Evolutionary conservation across 2,329 filamentous ascomycete genomes (phyloP).

Genomic region (Colletotrichum limetticola): DNA sequence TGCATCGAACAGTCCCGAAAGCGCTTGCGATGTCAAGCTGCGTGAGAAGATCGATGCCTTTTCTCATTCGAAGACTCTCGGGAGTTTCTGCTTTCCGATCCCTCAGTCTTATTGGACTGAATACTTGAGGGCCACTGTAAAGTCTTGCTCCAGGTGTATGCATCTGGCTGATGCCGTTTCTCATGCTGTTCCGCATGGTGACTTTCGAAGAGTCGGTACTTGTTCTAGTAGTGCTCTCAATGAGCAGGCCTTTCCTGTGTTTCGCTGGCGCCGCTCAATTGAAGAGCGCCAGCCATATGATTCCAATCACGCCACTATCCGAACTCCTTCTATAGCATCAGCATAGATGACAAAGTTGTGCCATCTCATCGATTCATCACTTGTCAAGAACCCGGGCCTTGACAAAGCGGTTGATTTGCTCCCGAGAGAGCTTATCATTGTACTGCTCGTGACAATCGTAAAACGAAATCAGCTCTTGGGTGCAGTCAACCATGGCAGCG

Average conservation of each 20-base stretch:
- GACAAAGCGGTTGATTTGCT: slow-evolving; percentile 69
- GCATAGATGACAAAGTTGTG: not conserved
- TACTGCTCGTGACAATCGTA: slow-evolving; percentile 78
- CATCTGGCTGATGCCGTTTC: not conserved
- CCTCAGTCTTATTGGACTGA: not conserved
- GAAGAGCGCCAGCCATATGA: not conserved
- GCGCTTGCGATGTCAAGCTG: not conserved
- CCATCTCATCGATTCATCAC: slow-evolving; percentile 39
- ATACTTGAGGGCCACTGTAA: not conserved
- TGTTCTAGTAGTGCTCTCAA: not conserved
- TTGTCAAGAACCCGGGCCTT: slow-evolving; percentile 68
- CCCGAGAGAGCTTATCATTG: slow-evolving; percentile 67
- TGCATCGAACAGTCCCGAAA: not conserved
- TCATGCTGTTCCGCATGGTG: not conserved
- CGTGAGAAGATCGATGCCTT: not conserved
- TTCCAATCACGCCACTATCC: not conserved
- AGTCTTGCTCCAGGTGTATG: not conserved
- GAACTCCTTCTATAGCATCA: not conserved
- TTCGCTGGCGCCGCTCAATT: not conserved
- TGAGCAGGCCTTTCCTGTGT: not conserved
- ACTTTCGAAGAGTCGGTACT: not conserved
- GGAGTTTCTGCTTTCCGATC: not conserved
- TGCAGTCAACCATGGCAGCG: slow-evolving; percentile 85
- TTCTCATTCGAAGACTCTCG: not conserved
- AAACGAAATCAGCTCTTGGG: slow-evolving; percentile 89